Conservation (phyloP, 169 alveolate genomes). For the Eimeria acervulina region DNA sequence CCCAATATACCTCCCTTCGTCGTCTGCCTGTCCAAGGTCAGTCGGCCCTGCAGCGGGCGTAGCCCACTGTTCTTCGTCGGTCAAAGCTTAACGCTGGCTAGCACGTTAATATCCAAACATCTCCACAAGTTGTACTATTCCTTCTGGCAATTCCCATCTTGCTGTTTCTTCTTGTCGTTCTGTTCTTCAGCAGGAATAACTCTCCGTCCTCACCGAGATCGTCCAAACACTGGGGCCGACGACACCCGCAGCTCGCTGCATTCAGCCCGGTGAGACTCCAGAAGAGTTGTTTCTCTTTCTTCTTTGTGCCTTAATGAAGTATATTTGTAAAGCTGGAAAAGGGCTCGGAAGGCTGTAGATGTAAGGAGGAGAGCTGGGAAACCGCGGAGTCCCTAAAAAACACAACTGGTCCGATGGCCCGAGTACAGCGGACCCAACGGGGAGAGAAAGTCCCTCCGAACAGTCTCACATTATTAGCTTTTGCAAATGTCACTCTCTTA, state of each 20-base stretch:
- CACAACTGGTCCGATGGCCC: not conserved
- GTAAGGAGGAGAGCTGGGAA: not conserved
- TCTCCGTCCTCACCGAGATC: not conserved
- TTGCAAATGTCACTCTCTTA: not conserved
- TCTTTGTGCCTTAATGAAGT: not conserved
- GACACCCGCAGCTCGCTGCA: conserved; percentile 44
- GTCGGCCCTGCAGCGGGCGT: conserved; percentile 15
- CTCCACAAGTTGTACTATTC: not conserved
- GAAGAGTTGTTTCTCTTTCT: not conserved
- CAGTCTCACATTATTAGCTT: not conserved
- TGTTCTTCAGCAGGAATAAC: conserved; percentile 51
- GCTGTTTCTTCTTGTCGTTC: not conserved
- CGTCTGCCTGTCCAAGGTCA: conserved; percentile 6
- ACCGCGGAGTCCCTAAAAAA: not conserved
- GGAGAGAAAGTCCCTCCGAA: not conserved
- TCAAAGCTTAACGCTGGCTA: not conserved
- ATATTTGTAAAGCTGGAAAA: not conserved
- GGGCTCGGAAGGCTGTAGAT: not conserved
- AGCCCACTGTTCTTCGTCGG: not conserved
- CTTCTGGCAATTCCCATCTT: not conserved
- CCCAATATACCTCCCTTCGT: conserved; percentile 13
- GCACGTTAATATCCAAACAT: not conserved
- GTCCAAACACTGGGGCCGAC: conserved; percentile 48
- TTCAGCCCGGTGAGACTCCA: conserved; percentile 31
- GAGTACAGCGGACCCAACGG: not conserved